Evolutionary conservation across 345 rosid species (phyloP), one percentile per base, ranked within the genome.

Genomic region (Theobroma cacao): DNA sequence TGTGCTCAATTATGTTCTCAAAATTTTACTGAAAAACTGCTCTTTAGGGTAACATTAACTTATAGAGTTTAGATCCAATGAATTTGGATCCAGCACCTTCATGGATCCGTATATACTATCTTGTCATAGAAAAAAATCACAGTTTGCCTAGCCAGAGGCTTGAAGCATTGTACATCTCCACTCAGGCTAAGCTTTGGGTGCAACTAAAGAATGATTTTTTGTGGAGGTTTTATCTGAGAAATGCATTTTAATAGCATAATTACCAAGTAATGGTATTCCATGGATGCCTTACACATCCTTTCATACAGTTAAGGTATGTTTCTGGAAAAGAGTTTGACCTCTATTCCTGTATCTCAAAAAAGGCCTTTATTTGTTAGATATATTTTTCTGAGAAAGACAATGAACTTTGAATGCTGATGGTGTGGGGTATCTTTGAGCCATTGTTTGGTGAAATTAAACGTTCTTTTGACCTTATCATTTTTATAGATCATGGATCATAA

Each of bases 31-130:
- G n/a, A 2, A 34, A 13, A 56, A 28, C 55, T 48, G 14, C 12
- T 34, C 12, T 45, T 26, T 26, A 12, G 63, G 15, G 43, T 18
- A 64, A 36, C 47, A 20, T 64, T 50, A 34, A 68, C 14, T 24
- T 12, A 4, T 33, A 43, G 47, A 41, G 12, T 77, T 67, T 48
- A 58, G 80, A 77, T 68, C 75, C 65, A 36, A 17, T 65, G 72
- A 28, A n/a, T 68, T 52, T 66, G 50, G 63, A 56, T 67, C 55
- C 48, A 36, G 58, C 15, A 77, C 40, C 33, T 68, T 55, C 56
- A 20, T 68, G 55, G 74, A 77, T 77, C 79, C 68, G 60, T 71
- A 33, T 47, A 18, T 58, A 15, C 71, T 11, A 12, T 75, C 22
- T 33, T 61, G 47, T 75, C 33, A 43, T 62, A 30, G 45, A 45